These are phyloP conservation scores for Monosporozyma aquatica DNA, from an alignment of 805 yeast genomes.

Conservation along the genomic window DNA sequence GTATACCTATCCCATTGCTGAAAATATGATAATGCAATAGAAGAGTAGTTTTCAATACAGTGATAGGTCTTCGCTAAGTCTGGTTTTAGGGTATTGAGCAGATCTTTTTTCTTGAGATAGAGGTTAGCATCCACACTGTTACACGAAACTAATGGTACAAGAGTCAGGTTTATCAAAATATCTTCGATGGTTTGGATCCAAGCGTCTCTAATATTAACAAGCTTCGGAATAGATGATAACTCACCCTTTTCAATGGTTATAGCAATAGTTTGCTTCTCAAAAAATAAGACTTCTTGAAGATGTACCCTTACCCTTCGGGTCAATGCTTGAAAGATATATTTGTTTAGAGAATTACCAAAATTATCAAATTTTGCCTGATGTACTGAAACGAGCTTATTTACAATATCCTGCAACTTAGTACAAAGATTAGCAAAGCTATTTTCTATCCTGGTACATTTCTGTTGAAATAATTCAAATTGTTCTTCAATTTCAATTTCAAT, in stretches of 20 bases:
- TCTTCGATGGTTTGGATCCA: constrained; percentile 1
- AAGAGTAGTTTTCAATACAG: neutral
- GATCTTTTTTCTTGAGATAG: neutral
- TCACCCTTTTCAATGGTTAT: constrained; percentile 3
- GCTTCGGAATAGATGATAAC: neutral
- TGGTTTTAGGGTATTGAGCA: neutral
- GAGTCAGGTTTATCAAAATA: neutral
- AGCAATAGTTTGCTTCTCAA: constrained; percentile 1
- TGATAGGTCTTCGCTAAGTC: neutral
- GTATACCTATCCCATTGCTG: constrained; percentile 2
- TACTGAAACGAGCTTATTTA: too few species aligned
- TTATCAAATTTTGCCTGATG: too few species aligned
- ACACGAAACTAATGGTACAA: neutral
- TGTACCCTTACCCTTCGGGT: too few species aligned
- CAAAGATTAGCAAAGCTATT: neutral
- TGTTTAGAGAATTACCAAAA: constrained; percentile 6
- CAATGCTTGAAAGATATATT: neutral
- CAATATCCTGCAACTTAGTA: constrained; percentile 5
- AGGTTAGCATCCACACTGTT: neutral
- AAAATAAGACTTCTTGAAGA: neutral
- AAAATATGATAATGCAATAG: neutral
- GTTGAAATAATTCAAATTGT: constrained; percentile 1
- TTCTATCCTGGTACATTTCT: neutral
- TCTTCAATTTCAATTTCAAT: constrained; percentile 3
- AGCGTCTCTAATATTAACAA: neutral